Evolutionary conservation across 1,284 basidiomycete species (phyloP), one percentile per base, ranked within the genome.

Genomic region (Nidula niveotomentosa): DNA sequence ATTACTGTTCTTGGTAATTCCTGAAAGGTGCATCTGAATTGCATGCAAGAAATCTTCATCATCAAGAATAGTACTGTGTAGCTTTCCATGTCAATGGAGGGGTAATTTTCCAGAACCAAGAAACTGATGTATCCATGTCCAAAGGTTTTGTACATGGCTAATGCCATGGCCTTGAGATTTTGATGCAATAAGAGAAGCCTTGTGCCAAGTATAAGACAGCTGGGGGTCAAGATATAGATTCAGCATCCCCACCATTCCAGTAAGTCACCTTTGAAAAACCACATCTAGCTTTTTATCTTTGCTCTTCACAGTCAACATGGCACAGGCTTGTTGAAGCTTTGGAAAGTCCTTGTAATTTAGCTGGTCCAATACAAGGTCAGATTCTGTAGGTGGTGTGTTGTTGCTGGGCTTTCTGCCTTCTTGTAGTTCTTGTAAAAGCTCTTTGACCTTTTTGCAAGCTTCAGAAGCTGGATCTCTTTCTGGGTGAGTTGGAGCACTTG

Each of bases 191-290:
- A 61, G 30, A 36, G 66, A 70, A 6, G 68, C 58, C 33, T 70
- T 36, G 8, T 60, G 51, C 69, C 67, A 70, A 6, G 62, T 60
- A 53, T 61, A 71, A 3, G 55, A 57, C 4, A 70, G 53, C 35
- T 66, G 49, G 1, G 59, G 46, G 55, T 72, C 64, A 8, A 73
- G 60, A 39, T 67, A 69, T 8, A 72, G 52, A 52, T 70, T 71
- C n/a, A 72, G 43, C 3, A 62, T 59, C 5, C 54, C 68, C 36
- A 66, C 53, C 68, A 72, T 73, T 5, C 60, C 61, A 1, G 60
- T 61, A 9, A 72, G 58, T 6, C 58, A 49, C 10, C 52, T 56
- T 13, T 51, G 56, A 43, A 67, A 60, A 45, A 66, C 53, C 17
- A 62, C 55, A 57, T 65, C 54, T 8, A 62, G 44, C 34, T 56